Conservation (phyloP, 2,329 filamentous ascomycete species). For the Alternaria sp. region DNA sequence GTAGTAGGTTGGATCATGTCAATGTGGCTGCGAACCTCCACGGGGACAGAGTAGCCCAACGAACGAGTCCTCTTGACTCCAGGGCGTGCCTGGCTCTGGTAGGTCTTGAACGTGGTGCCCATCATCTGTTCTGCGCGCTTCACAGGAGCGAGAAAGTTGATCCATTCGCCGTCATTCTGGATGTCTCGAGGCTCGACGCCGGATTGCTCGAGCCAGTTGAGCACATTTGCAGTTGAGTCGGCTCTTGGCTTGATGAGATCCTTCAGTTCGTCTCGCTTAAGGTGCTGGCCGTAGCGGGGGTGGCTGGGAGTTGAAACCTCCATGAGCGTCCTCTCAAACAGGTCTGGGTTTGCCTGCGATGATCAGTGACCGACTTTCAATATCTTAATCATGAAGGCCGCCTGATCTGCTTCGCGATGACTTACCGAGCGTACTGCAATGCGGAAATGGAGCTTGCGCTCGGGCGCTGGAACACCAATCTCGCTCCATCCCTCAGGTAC, state of each 20-base stretch:
- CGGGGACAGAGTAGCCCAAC: conserved; percentile 67
- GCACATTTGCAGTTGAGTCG: conserved; percentile 57
- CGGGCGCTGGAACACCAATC: conserved; percentile 38
- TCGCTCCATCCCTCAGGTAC: conserved; percentile 48
- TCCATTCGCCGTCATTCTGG: conserved; percentile 64
- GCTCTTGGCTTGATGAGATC: conserved; percentile 59
- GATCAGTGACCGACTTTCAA: conserved; percentile 16
- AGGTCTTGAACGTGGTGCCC: conserved; percentile 64
- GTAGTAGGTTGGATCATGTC: conserved; percentile 71
- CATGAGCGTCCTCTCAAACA: conserved; percentile 65
- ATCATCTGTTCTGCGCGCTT: conserved; percentile 62
- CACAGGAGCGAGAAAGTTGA: conserved; percentile 63
- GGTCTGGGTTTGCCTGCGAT: conserved; percentile 55
- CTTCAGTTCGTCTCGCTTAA: conserved; percentile 66
- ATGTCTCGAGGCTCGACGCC: conserved; percentile 56
- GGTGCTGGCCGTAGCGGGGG: conserved; percentile 65
- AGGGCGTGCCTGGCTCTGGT: conserved; percentile 55
- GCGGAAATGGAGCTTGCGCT: conserved; percentile 46
- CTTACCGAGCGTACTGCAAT: conserved; percentile 49
- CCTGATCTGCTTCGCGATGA: conserved; percentile 2
- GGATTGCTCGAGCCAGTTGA: conserved; percentile 62
- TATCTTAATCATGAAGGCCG: not conserved
- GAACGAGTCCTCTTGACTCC: conserved; percentile 59
- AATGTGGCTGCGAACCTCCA: conserved; percentile 60
- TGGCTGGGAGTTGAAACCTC: conserved; percentile 68